Base-by-base conservation (phyloP, 2,329 filamentous ascomycete species). In the Trichothecium roseum region DNA sequence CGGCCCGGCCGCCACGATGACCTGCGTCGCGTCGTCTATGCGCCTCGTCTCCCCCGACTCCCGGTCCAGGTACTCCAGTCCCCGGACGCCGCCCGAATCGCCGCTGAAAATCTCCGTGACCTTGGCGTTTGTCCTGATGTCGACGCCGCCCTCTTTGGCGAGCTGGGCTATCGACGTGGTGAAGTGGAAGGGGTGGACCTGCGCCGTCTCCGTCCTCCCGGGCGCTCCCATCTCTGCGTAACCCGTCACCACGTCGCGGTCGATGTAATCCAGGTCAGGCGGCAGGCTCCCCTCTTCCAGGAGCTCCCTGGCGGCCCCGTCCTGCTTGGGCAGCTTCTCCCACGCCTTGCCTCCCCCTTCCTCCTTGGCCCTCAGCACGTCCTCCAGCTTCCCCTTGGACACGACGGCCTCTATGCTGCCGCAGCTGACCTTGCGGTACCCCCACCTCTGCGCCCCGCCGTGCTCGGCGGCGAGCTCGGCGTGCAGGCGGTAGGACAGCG, bases 171-270 rank as follows among this genome's bases (percentile, higher is more conserved):
- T 93, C 13, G 78, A 69, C 0, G 76, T 89, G 1, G 91, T 96
- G 53, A 98, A 96, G 30, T 86, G 78, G 42, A 81, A 84, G 0
- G 91, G 91, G 50, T 98, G 89, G 3, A 96, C 89, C 59, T 98
- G 91, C 0, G 91, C 84, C 2, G 91, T 96, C 41, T 86, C 84
- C 2, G 70, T 72, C 1, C 78, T 74, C 3, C 76, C 79, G 3
- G 64, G 62, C 2, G 52, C 45, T 17, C 85, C 86, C 86, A 96
- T 95, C 52, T 81, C 77, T 24, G 84, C 76, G 59, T 94, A 96
- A 15, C 68, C 66, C 36, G 64, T 63, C 16, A 94, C 61, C 3
- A 78, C 63, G 4, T 79, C 74, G 2, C 70, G 61, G 35, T 83
- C 74, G 29, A 96, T 68, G 87, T 88, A 98, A 56, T 94, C 81